phyloP scores from a whole-genome alignment of 23 red algal species.

The Agarophyton chilense region DNA sequence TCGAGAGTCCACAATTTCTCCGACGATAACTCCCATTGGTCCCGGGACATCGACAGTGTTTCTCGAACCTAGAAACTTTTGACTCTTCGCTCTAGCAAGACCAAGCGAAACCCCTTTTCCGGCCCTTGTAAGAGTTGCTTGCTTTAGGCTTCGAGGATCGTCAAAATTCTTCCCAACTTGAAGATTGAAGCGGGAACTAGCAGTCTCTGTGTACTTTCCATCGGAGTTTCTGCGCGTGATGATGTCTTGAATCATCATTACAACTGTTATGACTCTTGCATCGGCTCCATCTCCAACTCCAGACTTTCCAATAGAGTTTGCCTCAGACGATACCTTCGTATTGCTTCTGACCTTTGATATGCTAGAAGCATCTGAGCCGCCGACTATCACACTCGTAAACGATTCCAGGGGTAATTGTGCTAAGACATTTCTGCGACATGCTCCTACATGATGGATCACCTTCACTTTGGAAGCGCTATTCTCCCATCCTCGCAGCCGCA shows the following conservation, averaged over 20 bases:
- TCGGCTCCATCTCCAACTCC: conserved; percentile 38
- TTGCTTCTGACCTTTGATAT: conserved; percentile 23
- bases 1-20: conserved; percentile 70
- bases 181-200: not conserved
- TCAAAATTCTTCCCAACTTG: conserved; percentile 13
- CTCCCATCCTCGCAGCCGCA: conserved; percentile 57
- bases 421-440: conserved; percentile 56
- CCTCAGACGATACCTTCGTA: conserved; percentile 10
- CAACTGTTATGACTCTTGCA: conserved; percentile 67
- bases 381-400: conserved; percentile 69
- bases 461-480: conserved; percentile 34
- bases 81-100: conserved; percentile 52
- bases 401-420: conserved; percentile 65
- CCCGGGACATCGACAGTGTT: not conserved
- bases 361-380: conserved; percentile 36
- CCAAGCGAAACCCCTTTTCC: conserved; percentile 1
- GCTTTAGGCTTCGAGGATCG: conserved; percentile 29
- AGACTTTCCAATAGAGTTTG: conserved; percentile 15
- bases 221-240: conserved; percentile 14
- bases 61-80: conserved; percentile 58
- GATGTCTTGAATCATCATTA: conserved; percentile 78
- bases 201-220: not conserved
- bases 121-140: not conserved
- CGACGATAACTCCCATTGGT: conserved; percentile 60
- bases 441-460: conserved; percentile 59